These are phyloP conservation scores for Cryptococcus sp. DNA, from an alignment of 1,284 basidiomycete genomes.

Conservation along the genomic window DNA sequence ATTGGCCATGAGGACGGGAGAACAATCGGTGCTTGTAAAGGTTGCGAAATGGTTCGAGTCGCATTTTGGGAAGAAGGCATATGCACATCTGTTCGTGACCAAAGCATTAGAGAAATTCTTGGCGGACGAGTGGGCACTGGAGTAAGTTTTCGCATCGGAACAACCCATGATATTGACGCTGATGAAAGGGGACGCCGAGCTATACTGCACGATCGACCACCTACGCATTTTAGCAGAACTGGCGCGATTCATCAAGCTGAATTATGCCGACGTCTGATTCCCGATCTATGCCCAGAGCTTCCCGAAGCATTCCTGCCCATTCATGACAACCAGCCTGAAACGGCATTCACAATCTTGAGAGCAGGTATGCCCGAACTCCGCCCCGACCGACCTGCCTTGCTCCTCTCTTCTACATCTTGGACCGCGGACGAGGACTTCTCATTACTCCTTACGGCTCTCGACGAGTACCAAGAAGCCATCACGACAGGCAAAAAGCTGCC, in stretches of 20 bases:
- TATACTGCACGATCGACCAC: conserved; percentile 84
- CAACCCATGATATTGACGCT: no score
- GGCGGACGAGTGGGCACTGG: conserved; percentile 67
- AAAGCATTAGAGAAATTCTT: conserved; percentile 74
- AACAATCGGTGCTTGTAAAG: conserved; percentile 63
- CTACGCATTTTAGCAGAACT: conserved; percentile 68
- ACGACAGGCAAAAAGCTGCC: conserved; percentile 53
- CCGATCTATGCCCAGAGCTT: conserved; percentile 25
- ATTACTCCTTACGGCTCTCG: conserved; percentile 71
- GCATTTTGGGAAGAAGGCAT: conserved; percentile 71
- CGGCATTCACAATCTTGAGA: conserved; percentile 21
- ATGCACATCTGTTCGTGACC: conserved; percentile 92
- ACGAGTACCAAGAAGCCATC: conserved; percentile 49
- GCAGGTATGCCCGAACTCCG: conserved; percentile 48
- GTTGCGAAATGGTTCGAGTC: conserved; percentile 76
- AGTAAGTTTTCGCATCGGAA: conserved; percentile 63
- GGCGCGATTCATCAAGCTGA: conserved; percentile 67
- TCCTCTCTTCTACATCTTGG: conserved; percentile 95
- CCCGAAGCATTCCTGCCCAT: conserved; percentile 43
- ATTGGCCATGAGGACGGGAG: conserved; percentile 73
- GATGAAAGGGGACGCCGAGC: conserved; percentile 59
- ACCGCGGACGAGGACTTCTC: conserved; percentile 95
- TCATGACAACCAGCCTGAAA: conserved; percentile 6
- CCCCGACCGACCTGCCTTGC: conserved; percentile 70
- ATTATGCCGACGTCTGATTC: conserved; percentile 58